Conservation (phyloP, 805 yeast genomes). For the Ogataea wickerhamii region DNA sequence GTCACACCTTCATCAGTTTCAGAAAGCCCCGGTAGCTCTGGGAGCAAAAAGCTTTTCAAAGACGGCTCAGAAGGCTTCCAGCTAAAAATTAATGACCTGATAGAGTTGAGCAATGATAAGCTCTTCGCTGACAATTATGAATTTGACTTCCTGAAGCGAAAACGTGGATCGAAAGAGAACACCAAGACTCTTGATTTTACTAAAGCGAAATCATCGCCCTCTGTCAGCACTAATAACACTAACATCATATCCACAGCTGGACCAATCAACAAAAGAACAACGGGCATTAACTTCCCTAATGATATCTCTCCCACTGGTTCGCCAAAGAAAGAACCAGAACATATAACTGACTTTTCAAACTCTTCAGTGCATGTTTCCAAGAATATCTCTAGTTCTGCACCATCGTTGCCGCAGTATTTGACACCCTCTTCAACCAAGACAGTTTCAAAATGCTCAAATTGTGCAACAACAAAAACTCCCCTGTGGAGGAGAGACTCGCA, state of each 20-base stretch:
- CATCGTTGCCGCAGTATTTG: conserved; percentile 4
- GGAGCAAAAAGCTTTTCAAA: conserved; percentile 3
- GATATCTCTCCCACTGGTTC: background rate
- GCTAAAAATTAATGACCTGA: conserved; percentile 24
- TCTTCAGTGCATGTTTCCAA: background rate
- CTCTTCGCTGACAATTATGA: conserved; percentile 21
- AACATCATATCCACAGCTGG: conserved; percentile 16
- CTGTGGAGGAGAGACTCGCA: conserved; percentile 58
- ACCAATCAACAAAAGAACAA: background rate
- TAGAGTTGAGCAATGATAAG: conserved; percentile 26
- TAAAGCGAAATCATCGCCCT: conserved; percentile 21
- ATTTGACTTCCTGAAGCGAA: conserved; percentile 20
- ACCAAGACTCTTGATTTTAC: conserved; percentile 15
- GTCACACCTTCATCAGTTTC: conserved; percentile 25
- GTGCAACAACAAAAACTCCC: conserved; percentile 58
- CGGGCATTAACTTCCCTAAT: background rate
- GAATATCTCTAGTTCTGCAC: conserved; percentile 18
- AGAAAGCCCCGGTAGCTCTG: conserved; percentile 19
- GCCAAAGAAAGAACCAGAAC: background rate
- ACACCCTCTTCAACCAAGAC: conserved; percentile 12
- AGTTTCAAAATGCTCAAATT: conserved; percentile 48
- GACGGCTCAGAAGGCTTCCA: conserved; percentile 10
- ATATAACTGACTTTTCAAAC: too few relatives aligned
- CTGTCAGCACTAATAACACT: conserved; percentile 22
- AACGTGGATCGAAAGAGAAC: conserved; percentile 7